These are phyloP conservation scores for Heliamphora exappendiculata DNA, from an alignment of 148 eudicot species.

Conservation along the genomic window DNA sequence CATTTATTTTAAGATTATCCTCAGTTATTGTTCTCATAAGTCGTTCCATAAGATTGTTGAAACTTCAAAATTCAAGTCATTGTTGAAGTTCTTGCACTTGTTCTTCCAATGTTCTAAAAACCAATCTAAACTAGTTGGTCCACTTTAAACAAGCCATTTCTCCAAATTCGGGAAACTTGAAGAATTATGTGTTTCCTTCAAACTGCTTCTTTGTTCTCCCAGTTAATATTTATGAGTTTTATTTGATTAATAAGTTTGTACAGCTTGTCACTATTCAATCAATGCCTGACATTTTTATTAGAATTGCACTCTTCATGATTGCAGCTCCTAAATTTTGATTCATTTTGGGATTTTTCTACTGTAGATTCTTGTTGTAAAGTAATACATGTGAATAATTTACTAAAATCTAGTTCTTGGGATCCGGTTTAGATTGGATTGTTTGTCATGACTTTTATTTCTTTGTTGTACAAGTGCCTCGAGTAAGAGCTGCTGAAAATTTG, in stretches of 20 bases:
- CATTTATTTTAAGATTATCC: neutral
- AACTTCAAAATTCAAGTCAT: too few relatives aligned
- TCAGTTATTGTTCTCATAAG: neutral
- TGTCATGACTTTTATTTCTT: neutral
- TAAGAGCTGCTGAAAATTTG: neutral
- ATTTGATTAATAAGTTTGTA: neutral
- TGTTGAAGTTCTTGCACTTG: neutral
- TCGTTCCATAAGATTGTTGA: too few relatives aligned
- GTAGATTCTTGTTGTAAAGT: neutral
- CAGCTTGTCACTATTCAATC: neutral
- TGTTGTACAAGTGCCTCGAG: neutral
- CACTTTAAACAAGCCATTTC: neutral
- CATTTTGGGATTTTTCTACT: neutral
- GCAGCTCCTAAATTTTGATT: neutral
- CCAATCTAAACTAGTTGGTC: neutral
- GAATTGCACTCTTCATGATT: neutral
- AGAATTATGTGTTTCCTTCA: neutral
- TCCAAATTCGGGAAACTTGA: neutral
- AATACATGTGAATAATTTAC: neutral
- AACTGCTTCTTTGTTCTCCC: neutral
- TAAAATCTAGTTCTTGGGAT: neutral
- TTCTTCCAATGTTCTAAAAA: neutral
- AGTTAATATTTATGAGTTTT: neutral
- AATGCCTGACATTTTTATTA: neutral
- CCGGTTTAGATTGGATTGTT: neutral